A percentile compares a stretch with the other conserved stretches of the same genome.
Evolutionary conservation across 352 stramenopile species (phyloP).

Genomic region (Pythium periplocum): DNA sequence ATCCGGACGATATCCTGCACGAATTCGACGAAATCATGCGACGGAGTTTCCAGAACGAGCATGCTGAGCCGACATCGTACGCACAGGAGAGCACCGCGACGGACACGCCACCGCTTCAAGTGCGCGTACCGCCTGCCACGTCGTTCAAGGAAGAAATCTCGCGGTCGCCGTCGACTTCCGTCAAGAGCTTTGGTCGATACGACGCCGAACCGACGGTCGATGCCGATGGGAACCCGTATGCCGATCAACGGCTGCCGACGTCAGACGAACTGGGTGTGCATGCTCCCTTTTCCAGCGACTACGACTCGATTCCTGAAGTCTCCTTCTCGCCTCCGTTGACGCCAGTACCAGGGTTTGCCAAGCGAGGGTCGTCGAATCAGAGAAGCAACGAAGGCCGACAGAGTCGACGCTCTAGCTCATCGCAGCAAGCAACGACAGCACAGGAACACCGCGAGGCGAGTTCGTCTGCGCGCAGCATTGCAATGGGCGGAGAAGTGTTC

Average conservation of each 20-base stretch:
- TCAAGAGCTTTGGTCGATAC: background rate
- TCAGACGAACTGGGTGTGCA: slow-evolving; percentile 9
- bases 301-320: slow-evolving; percentile 22
- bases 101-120: too few species aligned
- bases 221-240: slow-evolving; percentile 5
- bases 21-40: slow-evolving; percentile 10
- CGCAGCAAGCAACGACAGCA: background rate
- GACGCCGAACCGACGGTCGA: slow-evolving; percentile 3
- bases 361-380: too few species aligned
- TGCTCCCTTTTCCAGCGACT: slow-evolving; percentile 7
- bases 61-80: slow-evolving; percentile 6
- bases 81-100: background rate
- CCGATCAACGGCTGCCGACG: background rate
- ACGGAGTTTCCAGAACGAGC: too few species aligned
- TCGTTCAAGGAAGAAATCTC: slow-evolving; percentile 21
- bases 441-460: background rate
- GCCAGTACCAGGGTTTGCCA: background rate
- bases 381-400: too few species aligned
- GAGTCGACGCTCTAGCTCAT: too few species aligned
- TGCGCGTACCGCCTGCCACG: too few species aligned
- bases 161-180: slow-evolving; percentile 9
- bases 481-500: slow-evolving; percentile 8
- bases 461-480: background rate
- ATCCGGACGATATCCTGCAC: slow-evolving; percentile 2
- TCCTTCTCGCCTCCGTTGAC: slow-evolving; percentile 25